These are phyloP conservation scores for Xylaria sp. DNA, from an alignment of 2,329 filamentous ascomycete species.

Conservation along the genomic window DNA sequence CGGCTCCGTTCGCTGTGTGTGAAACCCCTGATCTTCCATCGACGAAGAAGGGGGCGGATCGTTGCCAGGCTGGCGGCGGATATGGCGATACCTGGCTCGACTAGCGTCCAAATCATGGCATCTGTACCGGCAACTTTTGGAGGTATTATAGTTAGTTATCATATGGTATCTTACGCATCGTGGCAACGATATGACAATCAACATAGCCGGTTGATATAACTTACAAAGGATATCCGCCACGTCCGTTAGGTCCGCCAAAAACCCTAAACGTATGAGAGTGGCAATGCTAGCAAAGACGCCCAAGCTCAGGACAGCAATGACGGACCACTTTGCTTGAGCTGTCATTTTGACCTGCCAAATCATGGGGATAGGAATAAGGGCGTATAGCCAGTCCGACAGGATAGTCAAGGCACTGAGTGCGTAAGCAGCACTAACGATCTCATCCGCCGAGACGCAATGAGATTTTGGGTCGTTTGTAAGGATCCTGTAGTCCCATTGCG, in stretches of 20 bases:
- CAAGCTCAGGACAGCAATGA: conserved; percentile 59
- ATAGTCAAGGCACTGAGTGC: conserved; percentile 63
- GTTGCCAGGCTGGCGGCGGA: conserved; percentile 64
- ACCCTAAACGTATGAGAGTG: conserved; percentile 63
- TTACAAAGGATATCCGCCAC: conserved; percentile 60
- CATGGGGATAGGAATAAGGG: conserved; percentile 64
- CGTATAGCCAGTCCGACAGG: conserved; percentile 65
- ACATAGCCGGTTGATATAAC: conserved; percentile 35
- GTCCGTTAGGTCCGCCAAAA: conserved; percentile 57
- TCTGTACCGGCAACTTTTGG: conserved; percentile 58
- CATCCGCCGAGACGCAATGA: conserved; percentile 55
- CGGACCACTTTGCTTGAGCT: conserved; percentile 61
- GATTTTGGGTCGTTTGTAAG: conserved; percentile 46
- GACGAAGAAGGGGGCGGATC: conserved; percentile 63
- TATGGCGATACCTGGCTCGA: conserved; percentile 66
- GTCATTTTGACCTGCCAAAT: conserved; percentile 66
- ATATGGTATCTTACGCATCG: not conserved
- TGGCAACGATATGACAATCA: not conserved
- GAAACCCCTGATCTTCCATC: conserved; percentile 60
- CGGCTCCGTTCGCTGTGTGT: conserved; percentile 52
- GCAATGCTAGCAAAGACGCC: conserved; percentile 66
- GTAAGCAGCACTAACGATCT: conserved; percentile 61
- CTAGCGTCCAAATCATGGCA: conserved; percentile 66
- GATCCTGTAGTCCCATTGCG: conserved; percentile 65
- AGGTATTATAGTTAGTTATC: conserved; percentile 24